A percentile compares a stretch with the other conserved stretches of the same genome.
Conservation (phyloP, 148 eudicot genomes). For the Gaultheria prostrata region DNA sequence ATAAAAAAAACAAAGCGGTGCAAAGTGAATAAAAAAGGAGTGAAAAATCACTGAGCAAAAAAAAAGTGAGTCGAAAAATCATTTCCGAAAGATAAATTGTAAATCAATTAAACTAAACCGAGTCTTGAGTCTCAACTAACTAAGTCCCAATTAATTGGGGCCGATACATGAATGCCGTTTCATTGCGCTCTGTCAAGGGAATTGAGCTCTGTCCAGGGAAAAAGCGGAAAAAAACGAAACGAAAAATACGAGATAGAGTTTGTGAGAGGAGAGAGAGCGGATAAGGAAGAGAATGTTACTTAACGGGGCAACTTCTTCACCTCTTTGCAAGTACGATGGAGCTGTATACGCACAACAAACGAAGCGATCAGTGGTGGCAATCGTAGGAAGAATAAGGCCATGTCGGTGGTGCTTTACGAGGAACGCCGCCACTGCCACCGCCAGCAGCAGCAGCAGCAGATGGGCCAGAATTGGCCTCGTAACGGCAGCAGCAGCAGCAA, state of each 20-base stretch:
- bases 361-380: background rate
- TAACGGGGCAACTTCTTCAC: background rate
- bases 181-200: too few species aligned
- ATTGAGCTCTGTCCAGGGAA: too few species aligned
- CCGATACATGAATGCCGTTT: too few species aligned
- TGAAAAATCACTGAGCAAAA: too few species aligned
- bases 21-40: too few species aligned
- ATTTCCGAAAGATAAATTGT: too few species aligned
- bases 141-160: too few species aligned
- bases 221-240: background rate
- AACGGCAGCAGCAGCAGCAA: background rate
- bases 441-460: conserved; percentile 8
- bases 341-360: background rate
- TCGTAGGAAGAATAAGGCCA: background rate
- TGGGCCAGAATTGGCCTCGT: conserved; percentile 7
- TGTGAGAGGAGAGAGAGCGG: background rate
- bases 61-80: too few species aligned
- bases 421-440: background rate
- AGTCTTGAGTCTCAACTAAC: too few species aligned
- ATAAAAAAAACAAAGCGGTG: too few species aligned
- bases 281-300: background rate
- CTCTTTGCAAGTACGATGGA: conserved; percentile 7
- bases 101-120: too few species aligned
- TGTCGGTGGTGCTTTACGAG: background rate
- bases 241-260: background rate